A percentile compares a stretch with the other conserved stretches of the same genome.
Conservation (phyloP, 805 yeast genomes). For the Zygosaccharomyces pseudorouxii region DNA sequence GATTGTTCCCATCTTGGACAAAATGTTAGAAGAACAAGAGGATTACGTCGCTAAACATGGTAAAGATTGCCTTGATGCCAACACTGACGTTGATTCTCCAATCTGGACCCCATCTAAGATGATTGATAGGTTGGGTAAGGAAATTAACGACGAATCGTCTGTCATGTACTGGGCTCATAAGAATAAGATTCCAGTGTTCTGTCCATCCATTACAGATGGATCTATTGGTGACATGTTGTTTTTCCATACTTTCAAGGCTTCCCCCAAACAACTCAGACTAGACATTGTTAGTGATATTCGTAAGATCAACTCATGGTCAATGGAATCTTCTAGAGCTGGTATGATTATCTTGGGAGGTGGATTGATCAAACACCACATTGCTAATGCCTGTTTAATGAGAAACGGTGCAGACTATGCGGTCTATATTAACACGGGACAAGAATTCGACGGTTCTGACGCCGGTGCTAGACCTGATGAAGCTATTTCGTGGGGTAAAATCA, state of each 20-base stretch:
- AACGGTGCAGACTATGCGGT: constrained; percentile 99
- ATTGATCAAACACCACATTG: constrained; percentile 90
- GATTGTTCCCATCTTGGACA: constrained; percentile 92
- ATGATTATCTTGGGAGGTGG: constrained; percentile 98
- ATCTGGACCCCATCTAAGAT: constrained; percentile 93
- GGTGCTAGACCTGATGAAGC: constrained; percentile 99
- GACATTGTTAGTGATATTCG: constrained; percentile 95
- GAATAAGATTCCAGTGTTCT: constrained; percentile 91
- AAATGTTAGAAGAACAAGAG: constrained; percentile 84
- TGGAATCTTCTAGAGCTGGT: constrained; percentile 93
- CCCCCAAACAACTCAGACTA: constrained; percentile 82
- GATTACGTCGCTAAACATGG: constrained; percentile 53
- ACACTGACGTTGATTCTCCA: constrained; percentile 40
- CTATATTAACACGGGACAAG: constrained; percentile 96
- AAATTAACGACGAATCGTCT: constrained; percentile 87
- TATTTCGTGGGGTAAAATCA: constrained; percentile 97
- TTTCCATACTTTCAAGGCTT: constrained; percentile 94
- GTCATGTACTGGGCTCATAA: constrained; percentile 98
- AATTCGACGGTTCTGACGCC: constrained; percentile 97
- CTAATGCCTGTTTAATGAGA: constrained; percentile 97
- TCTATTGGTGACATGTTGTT: constrained; percentile 98
- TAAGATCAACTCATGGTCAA: constrained; percentile 83
- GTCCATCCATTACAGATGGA: constrained; percentile 98
- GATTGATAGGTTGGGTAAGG: constrained; percentile 91
- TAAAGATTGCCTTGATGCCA: constrained; percentile 52